Evolutionary conservation across 768 basidiomycete species (phyloP).

Genomic region (Lentinus tigrinus): DNA sequence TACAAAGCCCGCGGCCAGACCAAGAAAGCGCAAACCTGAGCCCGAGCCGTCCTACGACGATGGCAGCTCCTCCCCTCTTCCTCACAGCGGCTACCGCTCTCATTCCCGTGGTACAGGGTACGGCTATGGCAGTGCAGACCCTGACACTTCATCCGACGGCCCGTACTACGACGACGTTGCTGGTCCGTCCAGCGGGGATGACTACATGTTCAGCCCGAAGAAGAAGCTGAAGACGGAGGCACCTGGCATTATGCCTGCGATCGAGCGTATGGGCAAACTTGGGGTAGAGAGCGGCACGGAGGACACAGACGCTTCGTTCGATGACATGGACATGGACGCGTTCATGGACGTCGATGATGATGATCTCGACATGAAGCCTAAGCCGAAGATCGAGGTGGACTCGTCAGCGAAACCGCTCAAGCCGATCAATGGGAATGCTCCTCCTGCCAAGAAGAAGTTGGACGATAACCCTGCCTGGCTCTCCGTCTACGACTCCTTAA

Average conservation of each 20-base stretch:
- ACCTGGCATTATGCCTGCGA: constrained; percentile 50
- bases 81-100: constrained; percentile 12
- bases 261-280: constrained; percentile 56
- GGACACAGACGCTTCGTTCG: constrained; percentile 41
- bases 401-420: constrained; percentile 23
- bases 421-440: constrained; percentile 18
- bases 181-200: constrained; percentile 53
- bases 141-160: constrained; percentile 32
- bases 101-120: background rate
- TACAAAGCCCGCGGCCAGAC: constrained; percentile 36
- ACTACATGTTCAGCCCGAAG: constrained; percentile 62
- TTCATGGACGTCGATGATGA: constrained; percentile 62
- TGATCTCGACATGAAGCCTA: constrained; percentile 31
- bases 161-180: constrained; percentile 25
- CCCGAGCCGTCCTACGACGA: constrained; percentile 31
- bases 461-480: constrained; percentile 63
- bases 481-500: constrained; percentile 70
- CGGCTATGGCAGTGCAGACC: constrained; percentile 16
- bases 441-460: constrained; percentile 44
- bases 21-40: constrained; percentile 72
- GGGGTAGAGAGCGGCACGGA: constrained; percentile 41
- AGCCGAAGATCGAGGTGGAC: constrained; percentile 29
- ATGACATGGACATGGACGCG: constrained; percentile 58
- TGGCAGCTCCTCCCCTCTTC: constrained; percentile 22
- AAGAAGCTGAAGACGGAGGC: constrained; percentile 57